These are phyloP conservation scores for Chalciporus piperatoides DNA, from an alignment of 1,284 basidiomycete species.

Conservation along the genomic window DNA sequence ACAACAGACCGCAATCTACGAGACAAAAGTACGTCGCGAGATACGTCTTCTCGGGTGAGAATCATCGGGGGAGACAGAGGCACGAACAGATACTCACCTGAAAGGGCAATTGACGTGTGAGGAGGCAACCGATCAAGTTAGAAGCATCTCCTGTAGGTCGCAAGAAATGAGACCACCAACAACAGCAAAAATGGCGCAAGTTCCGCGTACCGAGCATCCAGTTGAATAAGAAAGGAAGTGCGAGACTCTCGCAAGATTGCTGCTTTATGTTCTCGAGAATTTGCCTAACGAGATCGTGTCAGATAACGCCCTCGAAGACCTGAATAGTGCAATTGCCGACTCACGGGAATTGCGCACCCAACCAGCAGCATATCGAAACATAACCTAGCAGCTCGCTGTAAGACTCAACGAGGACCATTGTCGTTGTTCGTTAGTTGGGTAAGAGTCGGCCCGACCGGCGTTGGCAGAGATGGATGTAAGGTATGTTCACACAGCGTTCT, in stretches of 20 bases:
- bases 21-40: slow-evolving; percentile 86
- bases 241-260: slow-evolving; percentile 81
- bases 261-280: slow-evolving; percentile 74
- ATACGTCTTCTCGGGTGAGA: slow-evolving; percentile 57
- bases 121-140: slow-evolving; percentile 84
- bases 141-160: slow-evolving; percentile 74
- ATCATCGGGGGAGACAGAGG: slow-evolving; percentile 5
- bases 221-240: slow-evolving; percentile 85
- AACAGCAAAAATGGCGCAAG: slow-evolving; percentile 2
- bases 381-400: slow-evolving; percentile 65
- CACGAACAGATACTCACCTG: slow-evolving; percentile 53
- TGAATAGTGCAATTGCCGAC: slow-evolving; percentile 33
- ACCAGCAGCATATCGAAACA: slow-evolving; percentile 80
- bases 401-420: slow-evolving; percentile 18
- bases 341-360: slow-evolving; percentile 90
- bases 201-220: slow-evolving; percentile 76
- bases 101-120: slow-evolving; percentile 92
- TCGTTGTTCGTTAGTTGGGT: neutral
- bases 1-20: slow-evolving; percentile 70
- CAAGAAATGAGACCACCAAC: neutral
- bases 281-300: slow-evolving; percentile 48
- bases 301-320: slow-evolving; percentile 11
- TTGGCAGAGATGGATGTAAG: slow-evolving; percentile 6
- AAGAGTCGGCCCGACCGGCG: neutral
- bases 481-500: slow-evolving; percentile 18